Percentiles rank a stretch among this genome's conserved stretches.
phyloP scores from a whole-genome alignment of 2,329 filamentous ascomycete species.

The Epichloe typhina region DNA sequence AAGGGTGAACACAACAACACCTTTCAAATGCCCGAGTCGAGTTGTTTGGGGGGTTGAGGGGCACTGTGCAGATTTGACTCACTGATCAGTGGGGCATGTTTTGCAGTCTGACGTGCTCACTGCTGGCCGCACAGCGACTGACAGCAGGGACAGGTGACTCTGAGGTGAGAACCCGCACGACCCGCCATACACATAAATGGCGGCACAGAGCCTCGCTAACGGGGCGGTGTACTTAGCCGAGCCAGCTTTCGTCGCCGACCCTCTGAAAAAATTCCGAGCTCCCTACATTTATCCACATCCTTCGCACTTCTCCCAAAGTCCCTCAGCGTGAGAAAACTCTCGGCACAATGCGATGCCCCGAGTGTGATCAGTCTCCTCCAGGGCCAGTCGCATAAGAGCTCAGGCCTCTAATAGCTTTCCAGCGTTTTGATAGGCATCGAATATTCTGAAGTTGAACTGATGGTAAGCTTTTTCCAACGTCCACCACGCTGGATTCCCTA shows the following conservation, averaged over 20 bases:
- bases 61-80: slow-evolving; percentile 21
- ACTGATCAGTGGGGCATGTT: slow-evolving; percentile 8
- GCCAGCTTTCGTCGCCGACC: not conserved
- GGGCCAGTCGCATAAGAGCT: no score
- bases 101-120: slow-evolving; percentile 8
- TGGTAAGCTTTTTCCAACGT: slow-evolving; percentile 5
- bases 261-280: slow-evolving; percentile 2
- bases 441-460: not conserved
- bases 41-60: slow-evolving; percentile 24
- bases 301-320: not conserved
- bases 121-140: not conserved
- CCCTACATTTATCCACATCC: not conserved
- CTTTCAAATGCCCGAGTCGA: slow-evolving; percentile 6
- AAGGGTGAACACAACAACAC: slow-evolving; percentile 8
- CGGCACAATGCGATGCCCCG: not conserved
- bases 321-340: not conserved
- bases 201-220: slow-evolving; percentile 11
- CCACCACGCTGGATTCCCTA: not conserved
- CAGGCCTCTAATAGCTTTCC: no score
- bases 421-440: not conserved
- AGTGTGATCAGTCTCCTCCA: not conserved
- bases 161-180: slow-evolving; percentile 5
- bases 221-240: slow-evolving; percentile 7
- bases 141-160: not conserved
- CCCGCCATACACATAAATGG: slow-evolving; percentile 16